Evolutionary conservation across 73 alveolate species (phyloP), one percentile per base, ranked within the genome.

Genomic region (Tetrahymena elliotti): DNA sequence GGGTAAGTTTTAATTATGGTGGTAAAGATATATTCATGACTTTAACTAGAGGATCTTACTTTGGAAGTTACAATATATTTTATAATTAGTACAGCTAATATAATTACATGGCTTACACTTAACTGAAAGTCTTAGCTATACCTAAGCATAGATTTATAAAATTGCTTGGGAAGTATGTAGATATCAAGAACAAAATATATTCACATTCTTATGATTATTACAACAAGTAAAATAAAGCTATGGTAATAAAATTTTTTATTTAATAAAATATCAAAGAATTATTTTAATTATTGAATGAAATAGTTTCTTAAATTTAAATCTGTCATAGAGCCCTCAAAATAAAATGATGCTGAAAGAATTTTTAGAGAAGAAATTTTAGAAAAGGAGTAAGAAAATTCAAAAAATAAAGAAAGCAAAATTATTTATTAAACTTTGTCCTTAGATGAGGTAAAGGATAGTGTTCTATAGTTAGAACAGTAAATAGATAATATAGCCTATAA

Each of bases 121-220:
- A 93, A 52, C 84, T 95, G 53, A 96, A 96, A 96, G 93, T 96
- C 53, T 96, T 95, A 95, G 98, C 96, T 82, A 94, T 96, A 82
- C 95, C 95, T 93, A 96, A 96, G 68, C 94, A 95, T 38, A 97
- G 96, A 39, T 95, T 96, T 93, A 95, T 96, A 40, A 96, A 96
- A 93, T 47, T 95, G 38, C 84, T 96, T 83, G 96, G 94, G 84
- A 93, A 94, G 37, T 96, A 93, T 53, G 97, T 97, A 2, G 96
- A 94, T 83, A 96, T 96, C 24, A 97, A 96, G 92, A 96, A 96
- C 0, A 93, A 93, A 68, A 96, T 96, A 3, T 68, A 68, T 31
- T 68, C 88, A 6, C n/a, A 68, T 31, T 68, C 88, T 18, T 68
- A 22, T 31, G 16, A 68, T 10, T 68, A 22, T 31, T 68, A 68